A percentile compares a stretch with the other conserved stretches of the same genome.
phyloP scores from a whole-genome alignment of 2,329 filamentous ascomycete genomes.

The Plenodomus tracheiphilus region DNA sequence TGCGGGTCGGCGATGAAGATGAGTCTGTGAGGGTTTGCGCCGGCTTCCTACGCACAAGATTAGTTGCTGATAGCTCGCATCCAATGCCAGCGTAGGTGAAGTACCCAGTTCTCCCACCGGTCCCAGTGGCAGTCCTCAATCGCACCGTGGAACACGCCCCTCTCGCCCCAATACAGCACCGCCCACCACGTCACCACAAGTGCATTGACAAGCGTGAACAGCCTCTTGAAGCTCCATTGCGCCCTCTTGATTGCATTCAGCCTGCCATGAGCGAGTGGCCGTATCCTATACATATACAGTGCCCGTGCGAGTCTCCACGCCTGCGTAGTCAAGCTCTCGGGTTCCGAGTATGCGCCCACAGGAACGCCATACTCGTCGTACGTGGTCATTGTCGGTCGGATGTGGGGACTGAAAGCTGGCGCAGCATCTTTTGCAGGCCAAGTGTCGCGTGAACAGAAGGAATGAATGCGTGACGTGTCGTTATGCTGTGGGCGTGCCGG shows the following conservation, averaged over 20 bases:
- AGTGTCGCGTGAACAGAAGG: neutral
- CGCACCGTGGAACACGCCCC: constrained; percentile 71
- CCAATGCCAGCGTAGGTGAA: neutral
- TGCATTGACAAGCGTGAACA: constrained; percentile 44
- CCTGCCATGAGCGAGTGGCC: constrained; percentile 23
- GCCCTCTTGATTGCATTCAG: constrained; percentile 13
- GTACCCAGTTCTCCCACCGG: constrained; percentile 91
- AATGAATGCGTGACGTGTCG: constrained; percentile 1
- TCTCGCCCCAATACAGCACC: constrained; percentile 82
- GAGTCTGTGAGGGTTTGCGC: constrained; percentile 79
- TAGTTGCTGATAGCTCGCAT: constrained; percentile 5
- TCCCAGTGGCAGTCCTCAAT: constrained; percentile 78
- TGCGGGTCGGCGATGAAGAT: constrained; percentile 88
- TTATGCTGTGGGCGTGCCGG: constrained; percentile 8
- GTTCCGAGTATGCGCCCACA: constrained; percentile 42
- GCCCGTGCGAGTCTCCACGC: constrained; percentile 33
- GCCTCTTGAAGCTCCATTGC: constrained; percentile 28
- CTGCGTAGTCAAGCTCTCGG: constrained; percentile 39
- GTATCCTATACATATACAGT: constrained; percentile 36
- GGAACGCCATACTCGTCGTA: constrained; percentile 47
- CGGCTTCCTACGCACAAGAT: constrained; percentile 63
- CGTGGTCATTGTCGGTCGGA: constrained; percentile 35
- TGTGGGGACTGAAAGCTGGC: constrained; percentile 13
- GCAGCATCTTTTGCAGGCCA: constrained; percentile 31
- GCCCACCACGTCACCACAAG: constrained; percentile 75